These are phyloP conservation scores for Backusella circina DNA, from an alignment of 192 early-diverging fungal genomes.

Conservation along the genomic window DNA sequence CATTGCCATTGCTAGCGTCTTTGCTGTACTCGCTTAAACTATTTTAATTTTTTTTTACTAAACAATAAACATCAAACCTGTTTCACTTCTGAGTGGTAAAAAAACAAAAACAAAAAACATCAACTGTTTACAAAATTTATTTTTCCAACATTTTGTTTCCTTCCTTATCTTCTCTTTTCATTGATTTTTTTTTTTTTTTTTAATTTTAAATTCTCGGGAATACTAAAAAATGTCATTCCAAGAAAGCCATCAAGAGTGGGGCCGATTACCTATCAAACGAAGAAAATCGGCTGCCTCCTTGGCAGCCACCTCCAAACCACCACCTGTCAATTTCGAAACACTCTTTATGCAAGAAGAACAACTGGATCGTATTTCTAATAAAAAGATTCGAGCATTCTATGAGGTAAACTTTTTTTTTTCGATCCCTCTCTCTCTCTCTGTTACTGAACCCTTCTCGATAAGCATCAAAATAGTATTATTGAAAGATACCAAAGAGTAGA, in stretches of 20 bases:
- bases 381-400: constrained; percentile 21
- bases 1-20: constrained; percentile 5
- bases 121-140: neutral
- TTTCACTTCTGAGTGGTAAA: neutral
- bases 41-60: neutral
- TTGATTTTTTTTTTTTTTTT: neutral
- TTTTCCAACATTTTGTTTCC: neutral
- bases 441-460: neutral
- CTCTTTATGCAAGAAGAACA: neutral
- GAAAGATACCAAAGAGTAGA: constrained; percentile 31
- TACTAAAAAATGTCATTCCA: neutral
- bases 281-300: neutral
- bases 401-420: constrained; percentile 3
- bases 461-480: constrained; percentile 35
- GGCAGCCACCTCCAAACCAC: neutral
- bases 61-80: neutral
- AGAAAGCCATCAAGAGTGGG: constrained; percentile 1
- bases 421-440: too few species aligned
- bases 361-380: constrained; percentile 17
- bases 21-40: constrained; percentile 7
- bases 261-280: neutral
- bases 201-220: neutral
- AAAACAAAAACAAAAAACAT: neutral
- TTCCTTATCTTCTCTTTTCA: neutral
- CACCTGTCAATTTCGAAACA: neutral